Evolutionary conservation across 2,329 filamentous ascomycete species (phyloP).

Genomic region (Mycogone perniciosa): DNA sequence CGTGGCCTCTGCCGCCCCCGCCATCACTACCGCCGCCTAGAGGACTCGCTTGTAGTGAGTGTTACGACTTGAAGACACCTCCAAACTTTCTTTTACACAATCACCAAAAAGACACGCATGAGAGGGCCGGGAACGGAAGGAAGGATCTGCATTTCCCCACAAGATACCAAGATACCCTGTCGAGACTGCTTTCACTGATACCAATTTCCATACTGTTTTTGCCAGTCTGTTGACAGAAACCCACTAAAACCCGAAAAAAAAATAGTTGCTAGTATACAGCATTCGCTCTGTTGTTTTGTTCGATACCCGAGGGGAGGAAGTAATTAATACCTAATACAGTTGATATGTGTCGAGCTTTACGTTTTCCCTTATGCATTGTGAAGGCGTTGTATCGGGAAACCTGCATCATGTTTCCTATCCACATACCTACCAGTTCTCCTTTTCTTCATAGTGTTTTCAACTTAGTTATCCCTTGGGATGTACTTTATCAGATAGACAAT

Average conservation of each 20-base stretch:
- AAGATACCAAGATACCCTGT: conserved; percentile 50
- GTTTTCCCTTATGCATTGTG: not conserved
- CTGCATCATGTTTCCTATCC: not conserved
- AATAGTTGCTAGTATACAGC: conserved; percentile 21
- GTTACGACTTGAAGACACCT: conserved; percentile 20
- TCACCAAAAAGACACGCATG: conserved; percentile 27
- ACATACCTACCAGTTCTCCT: too few species aligned
- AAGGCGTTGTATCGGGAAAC: not conserved
- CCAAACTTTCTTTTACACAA: conserved; percentile 18
- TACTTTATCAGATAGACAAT: too few species aligned
- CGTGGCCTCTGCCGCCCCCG: conserved; percentile 36
- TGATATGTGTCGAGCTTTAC: conserved; percentile 28
- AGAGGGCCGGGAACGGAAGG: conserved; percentile 42
- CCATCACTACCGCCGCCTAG: conserved; percentile 48
- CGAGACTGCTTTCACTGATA: conserved; percentile 43
- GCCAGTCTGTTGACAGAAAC: conserved; percentile 16
- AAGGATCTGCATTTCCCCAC: conserved; percentile 48
- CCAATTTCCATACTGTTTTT: conserved; percentile 32
- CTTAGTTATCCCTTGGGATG: too few species aligned
- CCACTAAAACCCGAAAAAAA: conserved; percentile 18
- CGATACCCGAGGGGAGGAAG: conserved; percentile 35
- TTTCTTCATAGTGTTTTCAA: too few species aligned
- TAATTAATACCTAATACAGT: conserved; percentile 40
- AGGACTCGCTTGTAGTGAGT: conserved; percentile 21
- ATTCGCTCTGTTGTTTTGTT: conserved; percentile 29